These are phyloP conservation scores for Helichrysum umbraculigerum DNA, from an alignment of 129 eudicot species.

Conservation along the genomic window DNA sequence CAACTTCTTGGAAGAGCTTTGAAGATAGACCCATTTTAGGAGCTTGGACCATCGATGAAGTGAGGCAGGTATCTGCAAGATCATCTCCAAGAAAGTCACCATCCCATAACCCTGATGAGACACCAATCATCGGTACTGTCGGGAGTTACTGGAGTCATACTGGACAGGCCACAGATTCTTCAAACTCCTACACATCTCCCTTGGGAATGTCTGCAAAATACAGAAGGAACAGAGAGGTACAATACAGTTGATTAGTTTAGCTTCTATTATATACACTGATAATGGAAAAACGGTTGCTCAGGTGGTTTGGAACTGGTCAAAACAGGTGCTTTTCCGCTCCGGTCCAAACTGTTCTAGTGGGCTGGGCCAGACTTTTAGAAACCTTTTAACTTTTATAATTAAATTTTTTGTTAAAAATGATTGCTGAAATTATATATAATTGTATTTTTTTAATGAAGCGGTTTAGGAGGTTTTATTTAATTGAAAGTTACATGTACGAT, in stretches of 20 bases:
- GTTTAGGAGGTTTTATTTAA: neutral
- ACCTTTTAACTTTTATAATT: neutral
- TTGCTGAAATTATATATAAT: neutral
- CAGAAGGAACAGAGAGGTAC: conserved; percentile 39
- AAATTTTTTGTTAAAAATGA: neutral
- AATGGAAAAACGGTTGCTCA: neutral
- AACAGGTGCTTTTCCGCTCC: neutral
- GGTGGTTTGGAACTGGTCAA: neutral
- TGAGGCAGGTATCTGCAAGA: conserved; percentile 43
- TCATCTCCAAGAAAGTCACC: conserved; percentile 56
- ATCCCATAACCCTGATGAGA: conserved; percentile 48
- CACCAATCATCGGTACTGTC: conserved; percentile 60
- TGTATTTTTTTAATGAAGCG: too few species aligned
- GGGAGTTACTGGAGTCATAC: conserved; percentile 80
- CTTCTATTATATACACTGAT: neutral
- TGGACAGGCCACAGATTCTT: conserved; percentile 37
- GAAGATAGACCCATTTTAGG: conserved; percentile 65
- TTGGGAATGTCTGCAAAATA: conserved; percentile 27
- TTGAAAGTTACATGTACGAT: neutral
- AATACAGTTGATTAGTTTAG: neutral
- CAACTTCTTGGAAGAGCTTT: conserved; percentile 43
- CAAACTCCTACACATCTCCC: conserved; percentile 33
- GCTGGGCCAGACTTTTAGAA: neutral
- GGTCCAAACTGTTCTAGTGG: neutral
- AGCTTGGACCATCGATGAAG: conserved; percentile 52